These are phyloP conservation scores for Starmerella khaoyaiensis DNA, from an alignment of 805 yeast species.

Conservation along the genomic window DNA sequence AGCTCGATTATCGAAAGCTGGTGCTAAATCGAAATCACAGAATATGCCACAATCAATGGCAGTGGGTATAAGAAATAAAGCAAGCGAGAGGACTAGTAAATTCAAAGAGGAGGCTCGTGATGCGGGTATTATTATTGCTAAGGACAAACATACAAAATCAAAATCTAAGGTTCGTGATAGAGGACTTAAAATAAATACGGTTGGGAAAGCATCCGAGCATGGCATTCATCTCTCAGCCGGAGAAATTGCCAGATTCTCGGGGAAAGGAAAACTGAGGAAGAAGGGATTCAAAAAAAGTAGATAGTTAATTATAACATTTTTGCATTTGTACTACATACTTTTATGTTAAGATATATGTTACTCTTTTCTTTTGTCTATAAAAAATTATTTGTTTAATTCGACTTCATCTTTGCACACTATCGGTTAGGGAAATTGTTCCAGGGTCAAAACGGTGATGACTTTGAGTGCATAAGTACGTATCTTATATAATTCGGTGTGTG, in stretches of 20 bases:
- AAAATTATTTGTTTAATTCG: too few species aligned
- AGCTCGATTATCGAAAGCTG: slow-evolving; percentile 28
- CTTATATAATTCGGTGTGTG: too few species aligned
- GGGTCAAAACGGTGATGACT: too few species aligned
- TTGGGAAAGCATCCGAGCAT: slow-evolving; percentile 22
- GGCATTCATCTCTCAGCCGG: slow-evolving; percentile 19
- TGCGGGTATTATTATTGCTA: slow-evolving; percentile 79
- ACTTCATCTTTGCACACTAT: too few species aligned
- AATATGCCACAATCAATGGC: slow-evolving; percentile 83
- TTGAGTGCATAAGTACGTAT: too few species aligned
- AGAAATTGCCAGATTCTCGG: slow-evolving; percentile 19
- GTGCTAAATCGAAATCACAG: slow-evolving; percentile 36
- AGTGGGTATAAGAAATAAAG: slow-evolving; percentile 62
- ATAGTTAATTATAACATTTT: not conserved
- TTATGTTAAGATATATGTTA: too few species aligned
- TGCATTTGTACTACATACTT: not conserved
- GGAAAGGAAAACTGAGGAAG: not conserved
- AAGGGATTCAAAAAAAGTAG: too few species aligned
- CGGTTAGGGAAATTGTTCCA: too few species aligned
- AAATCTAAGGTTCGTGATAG: slow-evolving; percentile 44
- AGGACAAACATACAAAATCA: slow-evolving; percentile 33
- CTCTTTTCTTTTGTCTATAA: too few species aligned
- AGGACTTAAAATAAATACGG: slow-evolving; percentile 51
- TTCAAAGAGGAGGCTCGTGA: slow-evolving; percentile 70
- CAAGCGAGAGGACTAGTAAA: slow-evolving; percentile 35